Evolutionary conservation across 2,329 filamentous ascomycete species (phyloP).

Genomic region (Alternaria sp.): DNA sequence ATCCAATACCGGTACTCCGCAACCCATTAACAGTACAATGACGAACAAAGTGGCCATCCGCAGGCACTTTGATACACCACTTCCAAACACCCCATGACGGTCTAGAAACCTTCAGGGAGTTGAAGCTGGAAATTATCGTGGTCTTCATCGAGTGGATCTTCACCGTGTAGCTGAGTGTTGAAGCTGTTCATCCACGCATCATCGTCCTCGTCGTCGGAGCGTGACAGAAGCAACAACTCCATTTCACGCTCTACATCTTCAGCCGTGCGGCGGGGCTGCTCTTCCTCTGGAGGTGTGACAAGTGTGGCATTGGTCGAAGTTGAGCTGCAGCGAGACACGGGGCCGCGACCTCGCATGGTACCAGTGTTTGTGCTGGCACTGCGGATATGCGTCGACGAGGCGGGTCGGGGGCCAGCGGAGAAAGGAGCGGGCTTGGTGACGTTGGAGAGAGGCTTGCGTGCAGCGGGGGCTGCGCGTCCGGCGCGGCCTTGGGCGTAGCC

Average conservation of each 20-base stretch:
- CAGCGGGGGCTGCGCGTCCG: constrained; percentile 52
- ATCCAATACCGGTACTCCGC: constrained; percentile 11
- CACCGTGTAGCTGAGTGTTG: constrained; percentile 29
- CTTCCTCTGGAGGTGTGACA: constrained; percentile 28
- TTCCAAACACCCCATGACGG: neutral
- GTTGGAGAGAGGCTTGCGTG: constrained; percentile 47
- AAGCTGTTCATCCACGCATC: constrained; percentile 44
- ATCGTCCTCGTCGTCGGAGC: constrained; percentile 36
- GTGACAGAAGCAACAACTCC: constrained; percentile 35
- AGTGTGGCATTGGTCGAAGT: constrained; percentile 41
- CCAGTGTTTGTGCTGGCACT: constrained; percentile 16
- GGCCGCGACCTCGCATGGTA: constrained; percentile 19
- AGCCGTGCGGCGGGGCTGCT: constrained; percentile 35
- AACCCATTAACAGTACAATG: neutral
- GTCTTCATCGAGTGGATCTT: constrained; percentile 37
- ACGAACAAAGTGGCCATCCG: neutral
- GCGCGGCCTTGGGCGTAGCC: constrained; percentile 82
- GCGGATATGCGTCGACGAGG: constrained; percentile 24
- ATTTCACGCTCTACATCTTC: constrained; percentile 45
- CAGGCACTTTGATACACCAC: neutral
- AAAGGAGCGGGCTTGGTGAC: constrained; percentile 41
- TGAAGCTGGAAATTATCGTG: constrained; percentile 40
- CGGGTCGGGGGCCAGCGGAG: constrained; percentile 30
- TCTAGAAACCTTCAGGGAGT: constrained; percentile 40
- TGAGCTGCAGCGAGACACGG: constrained; percentile 45